A percentile compares a stretch with the other conserved stretches of the same genome.
Evolutionary conservation across 441 rosid genomes (phyloP).

Genomic region (Adansonia madagascariensis): DNA sequence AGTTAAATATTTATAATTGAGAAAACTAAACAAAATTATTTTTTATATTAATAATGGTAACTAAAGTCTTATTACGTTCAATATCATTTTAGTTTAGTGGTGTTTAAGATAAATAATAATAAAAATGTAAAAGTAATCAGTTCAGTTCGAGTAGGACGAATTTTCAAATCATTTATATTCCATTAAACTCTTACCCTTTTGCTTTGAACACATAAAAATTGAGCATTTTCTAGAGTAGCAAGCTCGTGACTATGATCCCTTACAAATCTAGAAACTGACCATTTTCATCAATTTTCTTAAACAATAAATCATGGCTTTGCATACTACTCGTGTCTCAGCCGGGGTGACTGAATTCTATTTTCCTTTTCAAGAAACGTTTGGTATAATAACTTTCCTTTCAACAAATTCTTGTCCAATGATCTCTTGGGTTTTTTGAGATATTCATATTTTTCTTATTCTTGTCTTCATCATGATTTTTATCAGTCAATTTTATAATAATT

Average conservation of each 20-base stretch:
- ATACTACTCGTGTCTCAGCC: background rate
- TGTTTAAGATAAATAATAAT: too few species aligned
- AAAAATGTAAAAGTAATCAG: too few species aligned
- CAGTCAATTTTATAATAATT: too few species aligned
- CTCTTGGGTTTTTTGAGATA: background rate
- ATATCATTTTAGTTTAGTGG: too few species aligned
- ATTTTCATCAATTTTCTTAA: background rate
- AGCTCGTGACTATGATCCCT: background rate
- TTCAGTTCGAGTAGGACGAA: too few species aligned
- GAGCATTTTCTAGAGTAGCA: background rate
- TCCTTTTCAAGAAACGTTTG: background rate
- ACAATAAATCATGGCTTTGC: too few species aligned
- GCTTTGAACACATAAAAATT: background rate
- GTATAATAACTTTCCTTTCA: background rate
- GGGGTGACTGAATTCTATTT: background rate
- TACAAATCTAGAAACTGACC: background rate
- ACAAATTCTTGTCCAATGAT: background rate
- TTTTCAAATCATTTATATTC: background rate
- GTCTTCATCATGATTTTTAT: too few species aligned
- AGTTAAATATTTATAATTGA: too few species aligned
- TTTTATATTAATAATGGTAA: too few species aligned
- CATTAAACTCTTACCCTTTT: background rate
- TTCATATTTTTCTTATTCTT: too few species aligned
- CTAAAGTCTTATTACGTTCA: too few species aligned
- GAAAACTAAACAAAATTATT: too few species aligned